phyloP scores from a whole-genome alignment of 208 protist species.

The Trypanosomatidae sp. region DNA sequence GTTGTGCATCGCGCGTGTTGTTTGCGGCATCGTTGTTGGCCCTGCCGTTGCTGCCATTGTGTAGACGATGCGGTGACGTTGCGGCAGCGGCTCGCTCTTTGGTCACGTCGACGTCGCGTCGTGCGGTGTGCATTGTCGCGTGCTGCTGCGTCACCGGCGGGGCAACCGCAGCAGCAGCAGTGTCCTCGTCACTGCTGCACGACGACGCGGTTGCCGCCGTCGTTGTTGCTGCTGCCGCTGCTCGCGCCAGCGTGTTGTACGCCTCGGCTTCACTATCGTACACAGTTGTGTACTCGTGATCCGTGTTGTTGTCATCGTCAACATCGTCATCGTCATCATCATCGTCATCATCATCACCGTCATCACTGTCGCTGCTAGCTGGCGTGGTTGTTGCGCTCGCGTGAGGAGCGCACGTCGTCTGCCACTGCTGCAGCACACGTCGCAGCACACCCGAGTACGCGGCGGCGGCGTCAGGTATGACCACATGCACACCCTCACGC shows the following conservation, averaged over 20 bases:
- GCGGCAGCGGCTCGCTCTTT: background rate
- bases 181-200: background rate
- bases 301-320: background rate
- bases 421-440: conserved; percentile 28
- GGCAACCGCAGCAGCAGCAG: background rate
- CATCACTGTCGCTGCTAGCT: conserved; percentile 3
- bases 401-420: conserved; percentile 10
- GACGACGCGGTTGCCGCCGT: background rate
- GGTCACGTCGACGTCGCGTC: conserved; percentile 1
- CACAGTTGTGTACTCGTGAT: background rate
- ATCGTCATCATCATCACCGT: background rate
- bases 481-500: conserved; percentile 33
- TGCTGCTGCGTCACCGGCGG: background rate
- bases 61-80: too few species aligned
- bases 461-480: conserved; percentile 18
- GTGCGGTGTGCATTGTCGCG: background rate
- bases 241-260: background rate
- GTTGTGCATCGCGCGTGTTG: too few species aligned
- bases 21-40: too few species aligned
- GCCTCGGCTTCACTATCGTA: background rate
- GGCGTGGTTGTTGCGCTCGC: background rate
- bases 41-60: too few species aligned
- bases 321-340: conserved; percentile 15
- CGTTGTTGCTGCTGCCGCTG: conserved; percentile 1
- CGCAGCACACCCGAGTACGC: conserved; percentile 32